Conservation (phyloP, 2,329 filamentous ascomycete genomes). For the Epichloe sylvatica region DNA sequence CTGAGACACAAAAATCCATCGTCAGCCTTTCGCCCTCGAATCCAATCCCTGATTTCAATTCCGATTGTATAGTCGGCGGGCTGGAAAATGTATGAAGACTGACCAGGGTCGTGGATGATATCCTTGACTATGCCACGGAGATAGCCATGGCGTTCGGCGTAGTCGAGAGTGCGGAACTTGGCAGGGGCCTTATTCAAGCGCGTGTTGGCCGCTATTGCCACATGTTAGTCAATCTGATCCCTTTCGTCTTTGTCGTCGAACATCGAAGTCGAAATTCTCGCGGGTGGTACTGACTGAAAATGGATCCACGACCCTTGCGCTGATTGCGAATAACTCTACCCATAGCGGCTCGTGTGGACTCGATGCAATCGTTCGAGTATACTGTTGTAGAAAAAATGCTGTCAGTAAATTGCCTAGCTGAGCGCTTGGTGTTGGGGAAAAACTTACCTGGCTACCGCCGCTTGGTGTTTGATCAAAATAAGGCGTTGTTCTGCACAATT, state of each 20-base stretch:
- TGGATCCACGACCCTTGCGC: constrained; percentile 46
- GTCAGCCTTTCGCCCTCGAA: constrained; percentile 11
- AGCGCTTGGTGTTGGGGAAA: constrained; percentile 11
- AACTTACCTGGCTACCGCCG: constrained; percentile 26
- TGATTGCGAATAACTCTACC: constrained; percentile 53
- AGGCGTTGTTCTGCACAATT: constrained; percentile 13
- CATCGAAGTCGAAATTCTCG: constrained; percentile 9
- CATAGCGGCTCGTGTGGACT: constrained; percentile 29
- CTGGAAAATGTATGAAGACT: constrained; percentile 13
- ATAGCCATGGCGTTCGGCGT: constrained; percentile 93
- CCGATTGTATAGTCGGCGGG: neutral
- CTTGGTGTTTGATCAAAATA: constrained; percentile 25
- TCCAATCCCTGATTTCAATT: neutral
- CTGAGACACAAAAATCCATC: constrained; percentile 14
- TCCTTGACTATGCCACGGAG: constrained; percentile 95
- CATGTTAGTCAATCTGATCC: constrained; percentile 17
- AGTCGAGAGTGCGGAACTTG: constrained; percentile 96
- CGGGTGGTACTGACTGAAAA: constrained; percentile 36
- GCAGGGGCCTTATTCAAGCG: constrained; percentile 74
- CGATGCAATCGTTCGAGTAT: constrained; percentile 21
- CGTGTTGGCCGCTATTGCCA: constrained; percentile 55
- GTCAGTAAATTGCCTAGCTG: constrained; percentile 8
- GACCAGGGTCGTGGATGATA: constrained; percentile 93
- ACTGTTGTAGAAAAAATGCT: constrained; percentile 7
- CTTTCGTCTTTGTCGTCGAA: constrained; percentile 11